Conservation (phyloP, 176 grass and related monocot species). For the Phoenix roebelenii region DNA sequence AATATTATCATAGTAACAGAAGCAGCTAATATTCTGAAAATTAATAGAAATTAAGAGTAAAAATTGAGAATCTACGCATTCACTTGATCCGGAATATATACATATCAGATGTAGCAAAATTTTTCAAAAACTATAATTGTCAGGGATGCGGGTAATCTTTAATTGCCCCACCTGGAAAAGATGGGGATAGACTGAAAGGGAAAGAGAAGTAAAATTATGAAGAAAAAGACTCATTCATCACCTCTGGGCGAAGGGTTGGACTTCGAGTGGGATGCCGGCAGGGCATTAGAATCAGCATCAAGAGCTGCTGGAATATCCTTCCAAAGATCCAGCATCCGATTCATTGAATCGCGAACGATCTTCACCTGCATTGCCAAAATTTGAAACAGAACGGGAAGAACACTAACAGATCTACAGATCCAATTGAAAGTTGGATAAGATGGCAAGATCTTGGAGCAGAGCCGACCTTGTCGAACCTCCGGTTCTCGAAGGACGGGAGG, state of each 20-base stretch:
- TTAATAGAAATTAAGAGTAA: too few species aligned
- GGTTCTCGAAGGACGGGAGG: constrained; percentile 71
- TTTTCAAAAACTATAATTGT: too few species aligned
- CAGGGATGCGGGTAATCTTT: too few species aligned
- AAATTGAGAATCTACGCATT: too few species aligned
- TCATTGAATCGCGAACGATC: constrained; percentile 89
- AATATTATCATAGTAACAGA: too few species aligned
- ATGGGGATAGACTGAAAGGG: not conserved
- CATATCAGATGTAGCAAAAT: too few species aligned
- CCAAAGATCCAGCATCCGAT: constrained; percentile 84
- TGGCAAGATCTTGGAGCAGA: too few species aligned
- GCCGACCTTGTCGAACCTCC: constrained; percentile 79
- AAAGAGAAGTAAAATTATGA: too few species aligned
- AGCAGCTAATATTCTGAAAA: too few species aligned
- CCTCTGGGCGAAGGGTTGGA: constrained; percentile 51
- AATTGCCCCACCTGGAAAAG: too few species aligned
- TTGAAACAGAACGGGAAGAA: constrained; percentile 5
- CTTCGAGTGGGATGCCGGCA: constrained; percentile 19
- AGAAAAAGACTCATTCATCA: constrained; percentile 12
- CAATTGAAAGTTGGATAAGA: not conserved
- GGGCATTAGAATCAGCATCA: constrained; percentile 31
- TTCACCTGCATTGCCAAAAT: constrained; percentile 73
- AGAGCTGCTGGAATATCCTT: constrained; percentile 65
- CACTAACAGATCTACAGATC: constrained; percentile 20
- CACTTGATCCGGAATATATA: too few species aligned